phyloP scores from a whole-genome alignment of 2,329 filamentous ascomycete species.

The Thielaviopsis populi region DNA sequence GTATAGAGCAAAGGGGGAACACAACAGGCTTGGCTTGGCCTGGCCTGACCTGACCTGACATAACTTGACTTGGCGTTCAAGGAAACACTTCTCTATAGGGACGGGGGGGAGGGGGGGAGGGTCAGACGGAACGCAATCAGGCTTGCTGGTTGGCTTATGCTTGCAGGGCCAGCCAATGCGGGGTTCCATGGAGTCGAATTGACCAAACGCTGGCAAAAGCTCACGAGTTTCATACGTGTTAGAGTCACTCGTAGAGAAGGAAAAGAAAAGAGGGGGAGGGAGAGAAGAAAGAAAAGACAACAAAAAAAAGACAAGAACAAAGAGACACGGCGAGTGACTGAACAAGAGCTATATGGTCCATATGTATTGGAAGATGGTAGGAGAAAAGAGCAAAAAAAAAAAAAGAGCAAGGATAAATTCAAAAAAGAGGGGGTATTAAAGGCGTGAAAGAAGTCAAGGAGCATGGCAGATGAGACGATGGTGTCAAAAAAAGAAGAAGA shows the following conservation, averaged over 20 bases:
- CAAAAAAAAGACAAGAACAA: background rate
- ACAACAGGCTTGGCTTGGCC: background rate
- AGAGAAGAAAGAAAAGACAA: background rate
- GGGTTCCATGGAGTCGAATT: background rate
- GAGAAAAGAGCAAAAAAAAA: background rate
- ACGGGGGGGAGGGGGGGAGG: too few relatives aligned
- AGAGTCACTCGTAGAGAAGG: background rate
- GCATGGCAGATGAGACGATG: background rate
- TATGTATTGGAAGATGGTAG: background rate
- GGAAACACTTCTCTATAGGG: too few relatives aligned
- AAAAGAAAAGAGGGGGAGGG: background rate
- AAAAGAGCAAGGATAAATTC: background rate
- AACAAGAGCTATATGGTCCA: background rate
- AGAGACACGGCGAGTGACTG: background rate
- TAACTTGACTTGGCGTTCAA: too few relatives aligned
- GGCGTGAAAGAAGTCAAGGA: conserved; percentile 7
- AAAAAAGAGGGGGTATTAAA: conserved; percentile 12
- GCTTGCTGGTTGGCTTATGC: too few relatives aligned
- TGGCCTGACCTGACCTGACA: too few relatives aligned
- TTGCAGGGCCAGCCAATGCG: background rate
- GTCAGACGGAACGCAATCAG: too few relatives aligned
- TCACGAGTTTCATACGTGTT: background rate
- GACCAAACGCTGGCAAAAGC: background rate
- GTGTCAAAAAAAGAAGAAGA: background rate
- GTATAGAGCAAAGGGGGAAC: background rate